These are phyloP conservation scores for Paramecium sonneborni DNA, from an alignment of 73 alveolate species.

Conservation along the genomic window DNA sequence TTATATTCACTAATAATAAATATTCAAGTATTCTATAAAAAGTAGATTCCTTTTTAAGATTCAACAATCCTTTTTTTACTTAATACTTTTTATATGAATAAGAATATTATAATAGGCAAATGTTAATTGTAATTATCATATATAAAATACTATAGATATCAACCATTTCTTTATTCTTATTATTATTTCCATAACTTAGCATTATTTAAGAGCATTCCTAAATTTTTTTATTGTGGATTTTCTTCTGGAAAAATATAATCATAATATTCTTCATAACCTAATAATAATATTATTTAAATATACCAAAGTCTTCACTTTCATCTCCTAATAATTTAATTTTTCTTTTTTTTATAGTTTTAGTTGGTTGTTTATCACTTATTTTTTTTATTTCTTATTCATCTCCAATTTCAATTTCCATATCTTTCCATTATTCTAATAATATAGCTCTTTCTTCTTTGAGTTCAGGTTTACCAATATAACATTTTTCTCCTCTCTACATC, in stretches of 20 bases:
- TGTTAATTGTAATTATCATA: too few relatives aligned
- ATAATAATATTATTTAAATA: neutral
- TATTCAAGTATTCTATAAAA: neutral
- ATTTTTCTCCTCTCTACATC: conserved; percentile 72
- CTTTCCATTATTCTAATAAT: conserved; percentile 82
- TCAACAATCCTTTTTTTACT: neutral
- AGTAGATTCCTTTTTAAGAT: neutral
- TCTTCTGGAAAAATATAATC: conserved; percentile 95
- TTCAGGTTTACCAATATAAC: conserved; percentile 75
- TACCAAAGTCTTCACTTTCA: conserved; percentile 79
- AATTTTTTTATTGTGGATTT: conserved; percentile 56
- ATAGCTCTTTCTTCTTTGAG: conserved; percentile 85
- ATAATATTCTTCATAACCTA: conserved; percentile 88
- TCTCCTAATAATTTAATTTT: conserved; percentile 70
- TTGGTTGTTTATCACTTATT: conserved; percentile 76
- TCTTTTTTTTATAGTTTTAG: conserved; percentile 82
- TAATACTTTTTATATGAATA: too few relatives aligned
- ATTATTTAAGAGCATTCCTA: conserved; percentile 1
- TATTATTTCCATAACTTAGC: conserved; percentile 36
- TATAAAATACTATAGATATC: conserved; percentile 32
- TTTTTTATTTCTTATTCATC: conserved; percentile 68
- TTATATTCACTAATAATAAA: neutral
- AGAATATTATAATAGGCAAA: too few relatives aligned
- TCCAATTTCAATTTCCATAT: conserved; percentile 75
- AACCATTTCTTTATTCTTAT: conserved; percentile 23